These are phyloP conservation scores for Fusarium sp. DNA, from an alignment of 2,329 filamentous ascomycete genomes.

Conservation along the genomic window DNA sequence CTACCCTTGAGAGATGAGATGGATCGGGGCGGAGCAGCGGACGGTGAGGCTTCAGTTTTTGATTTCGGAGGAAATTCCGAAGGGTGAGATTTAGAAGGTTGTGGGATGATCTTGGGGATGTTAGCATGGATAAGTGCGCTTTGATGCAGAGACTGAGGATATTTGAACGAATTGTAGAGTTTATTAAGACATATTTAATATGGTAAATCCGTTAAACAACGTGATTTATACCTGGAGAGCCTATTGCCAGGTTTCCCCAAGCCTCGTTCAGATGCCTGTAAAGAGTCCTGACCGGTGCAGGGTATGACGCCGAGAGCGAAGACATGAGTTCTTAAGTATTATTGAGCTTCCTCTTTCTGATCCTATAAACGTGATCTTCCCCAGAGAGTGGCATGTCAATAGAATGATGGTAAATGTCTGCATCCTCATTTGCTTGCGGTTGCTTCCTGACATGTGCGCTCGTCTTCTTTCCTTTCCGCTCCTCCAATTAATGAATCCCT, in stretches of 20 bases:
- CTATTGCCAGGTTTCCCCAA: neutral
- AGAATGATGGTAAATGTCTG: conserved; percentile 42
- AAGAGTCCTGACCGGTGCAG: neutral
- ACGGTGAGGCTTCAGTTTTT: conserved; percentile 12
- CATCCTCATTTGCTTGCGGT: conserved; percentile 42
- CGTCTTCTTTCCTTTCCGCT: neutral
- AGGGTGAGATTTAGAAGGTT: conserved; percentile 6
- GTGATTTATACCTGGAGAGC: conserved; percentile 1
- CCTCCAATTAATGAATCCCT: conserved; percentile 2
- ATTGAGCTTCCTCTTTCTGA: conserved; percentile 24
- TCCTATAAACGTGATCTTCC: conserved; percentile 9
- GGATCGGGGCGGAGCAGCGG: conserved; percentile 11
- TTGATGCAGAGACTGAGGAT: neutral
- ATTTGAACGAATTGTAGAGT: conserved; percentile 9
- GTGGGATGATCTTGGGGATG: conserved; percentile 19
- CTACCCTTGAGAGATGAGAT: conserved; percentile 9
- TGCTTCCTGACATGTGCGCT: conserved; percentile 45
- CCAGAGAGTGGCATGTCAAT: conserved; percentile 42
- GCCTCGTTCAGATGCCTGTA: neutral
- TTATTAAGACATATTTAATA: neutral
- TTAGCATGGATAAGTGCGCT: neutral
- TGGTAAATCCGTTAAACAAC: conserved; percentile 2
- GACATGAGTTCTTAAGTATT: conserved; percentile 2
- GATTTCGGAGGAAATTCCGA: conserved; percentile 31
- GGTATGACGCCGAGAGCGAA: conserved; percentile 30